A percentile compares a stretch with the other conserved stretches of the same genome.
Evolutionary conservation across 2,329 filamentous ascomycete genomes (phyloP).

Genomic region (Thelonectria rubi): DNA sequence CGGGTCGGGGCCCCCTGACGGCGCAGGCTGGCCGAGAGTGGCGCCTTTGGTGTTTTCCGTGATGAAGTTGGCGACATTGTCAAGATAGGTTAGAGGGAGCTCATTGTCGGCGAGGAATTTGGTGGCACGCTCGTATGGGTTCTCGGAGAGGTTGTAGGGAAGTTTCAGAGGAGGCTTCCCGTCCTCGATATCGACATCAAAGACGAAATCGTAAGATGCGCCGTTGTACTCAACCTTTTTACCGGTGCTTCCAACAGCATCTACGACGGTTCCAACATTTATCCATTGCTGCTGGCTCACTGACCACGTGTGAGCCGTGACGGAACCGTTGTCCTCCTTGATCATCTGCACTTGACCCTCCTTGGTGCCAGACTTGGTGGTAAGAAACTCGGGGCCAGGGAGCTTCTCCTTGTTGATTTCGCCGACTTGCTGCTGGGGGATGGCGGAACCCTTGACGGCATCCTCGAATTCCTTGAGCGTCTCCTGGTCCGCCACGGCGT

Average conservation of each 20-base stretch:
- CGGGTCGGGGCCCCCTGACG: conserved; percentile 69
- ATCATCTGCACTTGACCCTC: conserved; percentile 97
- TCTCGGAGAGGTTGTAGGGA: conserved; percentile 92
- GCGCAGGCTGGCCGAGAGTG: conserved; percentile 73
- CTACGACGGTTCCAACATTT: conserved; percentile 92
- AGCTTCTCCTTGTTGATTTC: conserved; percentile 91
- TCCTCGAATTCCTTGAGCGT: conserved; percentile 80
- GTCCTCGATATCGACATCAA: conserved; percentile 95
- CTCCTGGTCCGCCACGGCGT: conserved; percentile 74
- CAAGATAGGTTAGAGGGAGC: conserved; percentile 85
- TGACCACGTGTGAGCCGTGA: conserved; percentile 92
- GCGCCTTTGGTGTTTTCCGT: conserved; percentile 88
- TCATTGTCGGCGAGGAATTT: conserved; percentile 93
- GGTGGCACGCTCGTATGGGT: conserved; percentile 89
- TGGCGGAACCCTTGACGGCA: conserved; percentile 82
- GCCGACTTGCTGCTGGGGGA: conserved; percentile 85
- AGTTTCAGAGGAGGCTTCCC: conserved; percentile 91
- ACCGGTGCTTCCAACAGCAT: conserved; percentile 83
- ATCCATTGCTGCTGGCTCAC: conserved; percentile 76
- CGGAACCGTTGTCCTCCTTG: conserved; percentile 78
- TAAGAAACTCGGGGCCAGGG: conserved; percentile 86
- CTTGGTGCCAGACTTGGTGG: conserved; percentile 85
- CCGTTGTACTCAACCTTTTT: conserved; percentile 81
- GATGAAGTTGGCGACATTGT: conserved; percentile 94
- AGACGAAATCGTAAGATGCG: conserved; percentile 94